Conservation (phyloP, 2,329 filamentous ascomycete species). For the Aspergillus puulaauensis region DNA sequence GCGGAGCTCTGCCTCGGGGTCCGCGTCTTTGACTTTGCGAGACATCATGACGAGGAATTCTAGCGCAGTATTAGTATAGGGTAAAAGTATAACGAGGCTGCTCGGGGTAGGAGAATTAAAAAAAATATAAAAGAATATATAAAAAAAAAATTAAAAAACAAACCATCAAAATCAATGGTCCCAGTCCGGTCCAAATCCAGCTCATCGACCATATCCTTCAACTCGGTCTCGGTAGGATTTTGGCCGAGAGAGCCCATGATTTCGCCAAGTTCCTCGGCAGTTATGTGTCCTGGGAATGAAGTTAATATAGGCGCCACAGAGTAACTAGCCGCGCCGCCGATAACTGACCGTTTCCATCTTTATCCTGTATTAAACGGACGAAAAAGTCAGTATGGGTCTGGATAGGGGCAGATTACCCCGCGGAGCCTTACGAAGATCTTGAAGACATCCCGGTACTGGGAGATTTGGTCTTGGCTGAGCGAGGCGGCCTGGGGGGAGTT, state of each 20-base stretch:
- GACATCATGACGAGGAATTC: constrained; percentile 3
- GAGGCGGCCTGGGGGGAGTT: background rate
- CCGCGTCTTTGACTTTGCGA: background rate
- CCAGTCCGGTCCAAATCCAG: background rate
- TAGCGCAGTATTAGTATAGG: background rate
- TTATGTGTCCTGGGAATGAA: background rate
- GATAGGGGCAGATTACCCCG: background rate
- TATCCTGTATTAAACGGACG: background rate
- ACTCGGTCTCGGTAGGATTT: background rate
- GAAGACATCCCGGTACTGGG: background rate
- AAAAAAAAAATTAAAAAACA: background rate
- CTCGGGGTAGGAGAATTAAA: too few relatives aligned
- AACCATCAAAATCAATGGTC: constrained; percentile 1
- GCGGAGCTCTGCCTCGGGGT: background rate
- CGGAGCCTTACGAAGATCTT: background rate
- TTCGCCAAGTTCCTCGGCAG: background rate
- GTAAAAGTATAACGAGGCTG: background rate
- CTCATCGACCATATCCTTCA: background rate
- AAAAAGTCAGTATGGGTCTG: background rate
- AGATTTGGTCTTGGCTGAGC: background rate
- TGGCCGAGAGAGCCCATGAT: background rate
- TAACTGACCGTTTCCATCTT: background rate
- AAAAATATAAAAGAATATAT: too few relatives aligned
- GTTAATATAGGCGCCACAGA: background rate
- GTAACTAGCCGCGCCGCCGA: too few relatives aligned